phyloP scores from a whole-genome alignment of 805 yeast species.

The Starmerella kuoi region DNA sequence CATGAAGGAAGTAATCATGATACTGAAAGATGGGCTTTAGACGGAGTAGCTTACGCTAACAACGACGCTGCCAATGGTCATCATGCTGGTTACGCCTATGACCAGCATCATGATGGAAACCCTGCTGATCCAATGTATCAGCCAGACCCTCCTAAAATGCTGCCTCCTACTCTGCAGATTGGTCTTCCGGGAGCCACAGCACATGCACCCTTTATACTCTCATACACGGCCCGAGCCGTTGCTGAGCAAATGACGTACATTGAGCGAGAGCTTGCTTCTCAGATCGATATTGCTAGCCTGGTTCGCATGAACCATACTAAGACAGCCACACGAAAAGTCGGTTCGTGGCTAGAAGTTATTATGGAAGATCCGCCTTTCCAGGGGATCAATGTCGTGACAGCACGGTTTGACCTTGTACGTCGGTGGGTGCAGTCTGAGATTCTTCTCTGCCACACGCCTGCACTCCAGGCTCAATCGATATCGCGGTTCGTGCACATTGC shows the following conservation, averaged over 20 bases:
- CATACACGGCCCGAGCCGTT: slow-evolving; percentile 51
- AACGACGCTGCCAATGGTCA: background rate
- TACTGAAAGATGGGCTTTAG: background rate
- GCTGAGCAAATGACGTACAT: slow-evolving; percentile 78
- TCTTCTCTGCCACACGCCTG: slow-evolving; percentile 48
- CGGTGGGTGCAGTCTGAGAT: slow-evolving; percentile 90
- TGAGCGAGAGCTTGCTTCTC: slow-evolving; percentile 71
- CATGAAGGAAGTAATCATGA: background rate
- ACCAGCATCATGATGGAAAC: background rate
- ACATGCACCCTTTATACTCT: slow-evolving; percentile 74
- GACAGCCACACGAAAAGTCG: slow-evolving; percentile 35
- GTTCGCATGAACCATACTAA: slow-evolving; percentile 64
- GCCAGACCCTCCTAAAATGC: slow-evolving; percentile 7
- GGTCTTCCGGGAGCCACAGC: slow-evolving; percentile 14
- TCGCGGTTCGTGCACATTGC: slow-evolving; percentile 83
- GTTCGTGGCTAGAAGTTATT: slow-evolving; percentile 73
- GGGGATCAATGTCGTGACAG: slow-evolving; percentile 70
- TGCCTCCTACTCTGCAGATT: slow-evolving; percentile 19
- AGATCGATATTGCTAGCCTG: slow-evolving; percentile 85
- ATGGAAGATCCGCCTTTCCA: slow-evolving; percentile 36
- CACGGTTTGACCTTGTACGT: slow-evolving; percentile 77
- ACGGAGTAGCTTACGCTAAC: background rate
- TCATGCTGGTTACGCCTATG: background rate
- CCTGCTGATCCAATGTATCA: background rate
- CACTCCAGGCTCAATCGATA: slow-evolving; percentile 55